Evolutionary conservation across 2,329 filamentous ascomycete genomes (phyloP).

Genomic region (Beauveria sp.): DNA sequence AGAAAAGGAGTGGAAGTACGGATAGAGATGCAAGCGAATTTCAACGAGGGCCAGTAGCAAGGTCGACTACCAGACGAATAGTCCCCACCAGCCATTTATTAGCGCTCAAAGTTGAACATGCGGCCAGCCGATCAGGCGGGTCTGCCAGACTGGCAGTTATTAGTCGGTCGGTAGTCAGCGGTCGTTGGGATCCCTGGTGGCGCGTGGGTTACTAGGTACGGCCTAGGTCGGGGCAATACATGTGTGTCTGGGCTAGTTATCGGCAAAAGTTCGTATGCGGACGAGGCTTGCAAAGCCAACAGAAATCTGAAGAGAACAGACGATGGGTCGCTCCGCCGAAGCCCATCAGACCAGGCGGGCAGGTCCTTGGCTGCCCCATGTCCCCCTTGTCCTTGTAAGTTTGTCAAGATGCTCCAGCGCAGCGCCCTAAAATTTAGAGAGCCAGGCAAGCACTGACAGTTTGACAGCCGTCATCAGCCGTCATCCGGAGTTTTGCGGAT

Average conservation of each 20-base stretch:
- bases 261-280: not conserved
- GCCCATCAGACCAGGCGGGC: not conserved
- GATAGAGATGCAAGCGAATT: not conserved
- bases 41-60: slow-evolving; percentile 1
- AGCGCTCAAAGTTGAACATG: slow-evolving; percentile 17
- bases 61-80: not conserved
- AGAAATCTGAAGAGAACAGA: not conserved
- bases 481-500: slow-evolving; percentile 5
- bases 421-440: too few relatives aligned
- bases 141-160: slow-evolving; percentile 7
- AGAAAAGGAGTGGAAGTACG: not conserved
- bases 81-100: slow-evolving; percentile 17
- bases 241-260: not conserved
- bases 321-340: not conserved
- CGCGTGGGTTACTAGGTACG: too few relatives aligned
- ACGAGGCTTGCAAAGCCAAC: not conserved
- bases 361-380: not conserved
- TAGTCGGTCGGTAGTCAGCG: not conserved
- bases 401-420: too few relatives aligned
- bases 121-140: slow-evolving; percentile 18
- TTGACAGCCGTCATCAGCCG: not conserved
- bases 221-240: too few relatives aligned
- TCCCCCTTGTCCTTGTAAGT: too few relatives aligned
- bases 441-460: too few relatives aligned
- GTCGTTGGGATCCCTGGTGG: not conserved